Evolutionary conservation across 2,329 filamentous ascomycete genomes (phyloP), one percentile per base, ranked within the genome.

Genomic region (Lachnellula hyalina): DNA sequence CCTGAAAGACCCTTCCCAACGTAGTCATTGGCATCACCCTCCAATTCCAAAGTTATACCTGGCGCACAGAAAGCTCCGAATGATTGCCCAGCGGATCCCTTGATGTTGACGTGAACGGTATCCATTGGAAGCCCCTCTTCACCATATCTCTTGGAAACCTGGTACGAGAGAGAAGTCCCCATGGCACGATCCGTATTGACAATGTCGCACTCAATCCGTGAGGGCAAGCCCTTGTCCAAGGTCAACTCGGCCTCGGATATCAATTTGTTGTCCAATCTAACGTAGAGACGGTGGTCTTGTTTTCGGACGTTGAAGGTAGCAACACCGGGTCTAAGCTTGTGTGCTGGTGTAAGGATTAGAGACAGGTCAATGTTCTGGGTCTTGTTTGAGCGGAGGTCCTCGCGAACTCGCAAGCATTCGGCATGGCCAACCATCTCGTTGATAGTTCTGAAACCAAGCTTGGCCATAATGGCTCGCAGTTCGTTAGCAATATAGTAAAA

Each of bases 401-500:
- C 92, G 35, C 90, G 85, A 63, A 96, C 87, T 74, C 84, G 89
- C 49, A 97, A 79, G 40, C 87, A 81, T 72, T 97, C 93, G 23
- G 90, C 93, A 63, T 87, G 90, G 19, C 93, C 93, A 67, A 97
- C 90, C 93, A 96, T 96, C 73, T 97, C 93, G 70, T 96, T 97
- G 71, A 97, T 87, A 57, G 89, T 96, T 62, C 93, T 86, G 83
- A 96, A 90, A 63, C 93, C 93, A 66, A 96, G 84, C 74, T 89
- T 90, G 49, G 93, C 92, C 93, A 97, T 96, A 74, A 97, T 96
- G 36, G 92, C 90, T 69, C 93, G 87, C 55, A 97, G 83, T 76
- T 97, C 93, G 69, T 97, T 97, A 64, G 93, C 89, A 51, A 97
- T 81, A 68, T 96, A 97, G 77, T 96, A 97, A 77, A 67, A 66